phyloP scores from a whole-genome alignment of 2,329 filamentous ascomycete genomes.

The Ophiobolus disseminans region DNA sequence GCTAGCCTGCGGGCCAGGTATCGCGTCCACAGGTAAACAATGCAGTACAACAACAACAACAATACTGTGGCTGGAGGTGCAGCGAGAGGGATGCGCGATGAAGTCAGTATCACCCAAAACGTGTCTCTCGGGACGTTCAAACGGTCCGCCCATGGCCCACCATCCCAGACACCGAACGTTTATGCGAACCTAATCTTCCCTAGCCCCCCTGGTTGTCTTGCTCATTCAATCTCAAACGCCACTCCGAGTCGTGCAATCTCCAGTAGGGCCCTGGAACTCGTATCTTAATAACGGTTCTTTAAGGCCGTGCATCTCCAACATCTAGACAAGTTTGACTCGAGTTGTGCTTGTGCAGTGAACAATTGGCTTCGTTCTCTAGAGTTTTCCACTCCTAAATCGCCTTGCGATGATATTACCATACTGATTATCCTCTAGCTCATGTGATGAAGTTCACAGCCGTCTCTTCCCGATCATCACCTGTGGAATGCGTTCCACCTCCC shows the following conservation, averaged over 20 bases:
- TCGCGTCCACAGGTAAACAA: too few relatives aligned
- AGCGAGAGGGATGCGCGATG: not conserved
- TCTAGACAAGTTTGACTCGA: too few relatives aligned
- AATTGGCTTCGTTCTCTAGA: too few relatives aligned
- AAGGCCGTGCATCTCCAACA: too few relatives aligned
- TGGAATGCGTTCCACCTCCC: too few relatives aligned
- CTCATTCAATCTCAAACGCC: conserved; percentile 16
- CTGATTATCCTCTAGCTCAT: too few relatives aligned
- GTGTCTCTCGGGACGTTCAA: not conserved
- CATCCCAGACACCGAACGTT: not conserved
- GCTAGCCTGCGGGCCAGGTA: not conserved
- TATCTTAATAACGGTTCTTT: too few relatives aligned
- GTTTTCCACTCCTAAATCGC: too few relatives aligned
- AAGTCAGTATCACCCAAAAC: not conserved
- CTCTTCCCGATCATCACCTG: too few relatives aligned
- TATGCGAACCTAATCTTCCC: conserved; percentile 18
- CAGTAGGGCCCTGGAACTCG: not conserved
- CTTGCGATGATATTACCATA: too few relatives aligned
- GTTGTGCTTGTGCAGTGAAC: too few relatives aligned
- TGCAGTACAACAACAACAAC: not conserved
- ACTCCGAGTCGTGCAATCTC: not conserved
- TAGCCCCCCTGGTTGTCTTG: conserved; percentile 18
- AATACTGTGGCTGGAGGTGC: not conserved
- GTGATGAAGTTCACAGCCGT: too few relatives aligned
- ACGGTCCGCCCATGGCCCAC: not conserved